Evolutionary conservation across 1,284 basidiomycete species (phyloP), one percentile per base, ranked within the genome.

Genomic region (Schizopora paradoxa): DNA sequence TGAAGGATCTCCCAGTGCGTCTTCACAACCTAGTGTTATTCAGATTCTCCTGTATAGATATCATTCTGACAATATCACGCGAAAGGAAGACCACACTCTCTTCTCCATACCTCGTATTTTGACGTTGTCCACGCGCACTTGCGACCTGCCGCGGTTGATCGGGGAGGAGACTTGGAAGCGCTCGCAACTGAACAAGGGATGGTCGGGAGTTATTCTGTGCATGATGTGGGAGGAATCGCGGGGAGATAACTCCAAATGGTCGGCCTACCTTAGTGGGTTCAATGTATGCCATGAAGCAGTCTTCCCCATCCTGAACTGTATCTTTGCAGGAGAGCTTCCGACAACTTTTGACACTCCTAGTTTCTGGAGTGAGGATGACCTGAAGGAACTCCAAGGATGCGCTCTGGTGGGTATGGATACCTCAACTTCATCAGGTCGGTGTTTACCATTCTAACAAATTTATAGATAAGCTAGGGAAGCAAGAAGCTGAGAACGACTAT

Each of bases 141-240:
- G 85, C 0, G 54, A 65, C 0, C 72, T 96, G 1, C 79, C 79
- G 0, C 50, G 61, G 8, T 68, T 74, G 2, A 68, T 92, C 41
- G 79, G 81, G 8, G 48, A 62, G 3, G 66, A 69, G 4, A 72
- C 74, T 29, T 94, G 90, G 91, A 76, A 64, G 58, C 64, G 61
- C 39, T 62, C 68, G 48, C 61, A 66, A 18, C 63, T 93, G 45
- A 71, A 83, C 42, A 67, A 74, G 43, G 89, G 91, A 1, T 98
- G 94, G 94, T 69, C 77, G 1, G 86, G 87, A 1, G 69, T 98
- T 32, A 97, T 98, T 48, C 69, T 97, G 18, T 89, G 85, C 53
- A 87, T 98, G 83, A 91, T 98, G 87, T 97, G 88, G 85, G 95
- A 97, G 64, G 77, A 79, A 41, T 73, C 80, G 2, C 68, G 66